A percentile compares a stretch with the other conserved stretches of the same genome.
These are phyloP conservation scores for Kwoniella shandongensis DNA, from an alignment of 768 basidiomycete species.

Conservation along the genomic window DNA sequence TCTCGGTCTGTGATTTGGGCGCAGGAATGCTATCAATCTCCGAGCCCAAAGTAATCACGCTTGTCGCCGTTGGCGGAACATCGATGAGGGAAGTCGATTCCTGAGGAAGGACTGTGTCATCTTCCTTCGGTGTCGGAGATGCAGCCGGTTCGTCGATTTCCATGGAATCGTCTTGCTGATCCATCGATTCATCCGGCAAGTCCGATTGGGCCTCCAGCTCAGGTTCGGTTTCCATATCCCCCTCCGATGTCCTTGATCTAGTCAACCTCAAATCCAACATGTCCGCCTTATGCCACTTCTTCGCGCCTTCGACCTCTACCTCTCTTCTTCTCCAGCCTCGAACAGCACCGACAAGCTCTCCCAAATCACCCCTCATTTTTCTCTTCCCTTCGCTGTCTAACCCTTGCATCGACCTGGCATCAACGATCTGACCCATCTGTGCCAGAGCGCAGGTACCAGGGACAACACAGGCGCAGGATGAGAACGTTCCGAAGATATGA, in stretches of 20 bases:
- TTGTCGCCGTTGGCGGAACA: too few relatives aligned
- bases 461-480: slow-evolving; percentile 48
- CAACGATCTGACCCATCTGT: slow-evolving; percentile 46
- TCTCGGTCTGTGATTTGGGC: background rate
- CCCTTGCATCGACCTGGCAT: slow-evolving; percentile 25
- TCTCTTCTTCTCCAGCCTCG: slow-evolving; percentile 51
- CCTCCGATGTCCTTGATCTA: slow-evolving; percentile 6
- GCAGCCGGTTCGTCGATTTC: background rate
- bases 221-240: background rate
- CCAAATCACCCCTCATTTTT: slow-evolving; percentile 35
- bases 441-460: slow-evolving; percentile 47
- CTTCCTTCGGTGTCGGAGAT: too few relatives aligned
- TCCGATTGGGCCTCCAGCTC: background rate
- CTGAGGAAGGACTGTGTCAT: too few relatives aligned
- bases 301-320: slow-evolving; percentile 36
- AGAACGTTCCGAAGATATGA: slow-evolving; percentile 46
- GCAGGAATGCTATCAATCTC: background rate
- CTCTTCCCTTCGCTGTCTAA: slow-evolving; percentile 24
- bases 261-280: slow-evolving; percentile 8
- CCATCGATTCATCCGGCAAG: slow-evolving; percentile 8
- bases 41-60: too few relatives aligned
- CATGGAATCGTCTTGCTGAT: background rate
- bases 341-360: slow-evolving; percentile 45
- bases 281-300: slow-evolving; percentile 17
- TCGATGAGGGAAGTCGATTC: too few relatives aligned